Evolutionary conservation across 2,329 filamentous ascomycete genomes (phyloP).

Genomic region (Scedosporium apiospermum): DNA sequence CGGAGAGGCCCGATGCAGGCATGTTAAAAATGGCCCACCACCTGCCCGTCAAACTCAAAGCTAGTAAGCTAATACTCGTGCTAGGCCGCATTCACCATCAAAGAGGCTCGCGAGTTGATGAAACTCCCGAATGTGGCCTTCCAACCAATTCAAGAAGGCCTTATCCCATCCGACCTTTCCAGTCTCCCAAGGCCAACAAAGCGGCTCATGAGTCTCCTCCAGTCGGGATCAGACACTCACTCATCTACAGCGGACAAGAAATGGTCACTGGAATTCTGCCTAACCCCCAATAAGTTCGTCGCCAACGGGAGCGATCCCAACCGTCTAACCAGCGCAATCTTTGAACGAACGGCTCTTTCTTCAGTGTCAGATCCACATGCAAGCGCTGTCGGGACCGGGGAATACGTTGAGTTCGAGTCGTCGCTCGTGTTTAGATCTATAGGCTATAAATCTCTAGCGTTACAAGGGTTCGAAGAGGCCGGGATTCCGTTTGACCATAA

Average conservation of each 20-base stretch:
- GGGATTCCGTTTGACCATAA: slow-evolving; percentile 69
- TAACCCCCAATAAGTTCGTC: slow-evolving; percentile 65
- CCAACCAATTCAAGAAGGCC: slow-evolving; percentile 51
- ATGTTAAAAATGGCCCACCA: slow-evolving; percentile 15
- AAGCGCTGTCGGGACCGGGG: slow-evolving; percentile 36
- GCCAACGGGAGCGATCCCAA: slow-evolving; percentile 33
- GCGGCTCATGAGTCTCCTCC: slow-evolving; percentile 70
- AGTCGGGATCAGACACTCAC: slow-evolving; percentile 35
- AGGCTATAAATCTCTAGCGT: slow-evolving; percentile 74
- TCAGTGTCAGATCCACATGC: slow-evolving; percentile 44
- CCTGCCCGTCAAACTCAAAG: neutral
- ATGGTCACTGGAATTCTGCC: slow-evolving; percentile 80
- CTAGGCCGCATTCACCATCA: slow-evolving; percentile 87
- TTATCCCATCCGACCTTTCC: slow-evolving; percentile 60
- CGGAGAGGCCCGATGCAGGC: slow-evolving; percentile 82
- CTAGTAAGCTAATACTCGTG: slow-evolving; percentile 7
- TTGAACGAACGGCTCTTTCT: slow-evolving; percentile 51
- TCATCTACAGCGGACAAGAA: slow-evolving; percentile 51
- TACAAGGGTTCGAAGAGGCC: slow-evolving; percentile 64
- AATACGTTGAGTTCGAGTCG: slow-evolving; percentile 47
- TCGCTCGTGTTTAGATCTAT: slow-evolving; percentile 84
- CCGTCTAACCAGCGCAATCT: slow-evolving; percentile 55
- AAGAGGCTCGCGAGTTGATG: slow-evolving; percentile 83
- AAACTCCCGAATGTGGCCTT: slow-evolving; percentile 66
- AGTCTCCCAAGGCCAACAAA: slow-evolving; percentile 66